These are phyloP conservation scores for Larix kaempferi DNA, from an alignment of 75 land plant species.

Conservation along the genomic window DNA sequence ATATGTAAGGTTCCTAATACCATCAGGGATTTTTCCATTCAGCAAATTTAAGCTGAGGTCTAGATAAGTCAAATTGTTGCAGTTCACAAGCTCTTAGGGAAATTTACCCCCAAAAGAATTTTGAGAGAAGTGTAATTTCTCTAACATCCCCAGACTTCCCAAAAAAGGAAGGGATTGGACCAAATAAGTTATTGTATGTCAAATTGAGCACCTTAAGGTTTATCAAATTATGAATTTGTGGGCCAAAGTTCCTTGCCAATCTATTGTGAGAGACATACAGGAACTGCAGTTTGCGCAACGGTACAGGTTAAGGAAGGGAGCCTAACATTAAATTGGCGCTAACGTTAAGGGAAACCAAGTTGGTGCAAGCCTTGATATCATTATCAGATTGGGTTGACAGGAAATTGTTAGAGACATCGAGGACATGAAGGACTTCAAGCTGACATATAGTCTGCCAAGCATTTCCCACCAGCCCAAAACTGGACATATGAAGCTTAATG, in stretches of 20 bases:
- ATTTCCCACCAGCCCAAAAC: not conserved
- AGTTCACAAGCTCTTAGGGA: not conserved
- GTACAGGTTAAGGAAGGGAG: not conserved
- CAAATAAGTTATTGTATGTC: too few relatives aligned
- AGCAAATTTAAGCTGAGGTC: not conserved
- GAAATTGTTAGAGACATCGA: not conserved
- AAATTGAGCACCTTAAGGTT: too few relatives aligned
- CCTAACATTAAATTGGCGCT: conserved; percentile 10
- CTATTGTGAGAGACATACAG: too few relatives aligned
- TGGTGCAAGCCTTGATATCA: not conserved
- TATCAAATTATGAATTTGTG: too few relatives aligned
- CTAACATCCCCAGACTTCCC: too few relatives aligned
- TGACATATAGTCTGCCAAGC: not conserved
- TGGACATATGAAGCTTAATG: not conserved
- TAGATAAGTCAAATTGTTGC: conserved; percentile 1
- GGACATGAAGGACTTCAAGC: not conserved
- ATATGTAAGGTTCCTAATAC: conserved; percentile 4
- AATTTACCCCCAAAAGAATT: not conserved
- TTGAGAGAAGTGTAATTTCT: too few relatives aligned
- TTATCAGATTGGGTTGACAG: not conserved
- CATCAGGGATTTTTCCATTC: conserved; percentile 8
- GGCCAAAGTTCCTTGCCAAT: too few relatives aligned
- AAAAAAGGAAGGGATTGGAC: too few relatives aligned
- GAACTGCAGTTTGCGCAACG: too few relatives aligned
- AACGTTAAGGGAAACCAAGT: not conserved